Conservation (phyloP, 1,139 yeast species). For the Saccharomyces hybrid region DNA sequence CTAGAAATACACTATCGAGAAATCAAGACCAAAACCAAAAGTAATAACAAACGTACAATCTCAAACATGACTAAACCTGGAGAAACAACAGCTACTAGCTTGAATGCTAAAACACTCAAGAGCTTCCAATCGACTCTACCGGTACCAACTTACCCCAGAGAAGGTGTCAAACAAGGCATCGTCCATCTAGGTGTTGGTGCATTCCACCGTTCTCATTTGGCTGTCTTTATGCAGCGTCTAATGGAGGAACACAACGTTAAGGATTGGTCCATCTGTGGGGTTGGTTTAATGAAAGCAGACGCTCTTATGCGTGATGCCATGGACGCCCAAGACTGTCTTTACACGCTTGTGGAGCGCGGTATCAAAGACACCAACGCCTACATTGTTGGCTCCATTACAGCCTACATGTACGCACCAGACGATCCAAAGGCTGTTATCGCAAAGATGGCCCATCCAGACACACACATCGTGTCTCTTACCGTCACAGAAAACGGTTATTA, state of each 20-base stretch:
- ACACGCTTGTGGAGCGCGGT: constrained; percentile 7
- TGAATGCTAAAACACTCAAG: background rate
- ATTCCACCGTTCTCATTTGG: constrained; percentile 7
- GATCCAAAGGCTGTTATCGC: constrained; percentile 2
- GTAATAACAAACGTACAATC: no score
- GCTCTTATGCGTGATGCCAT: constrained; percentile 7
- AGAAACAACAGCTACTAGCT: background rate
- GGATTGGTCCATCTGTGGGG: constrained; percentile 9
- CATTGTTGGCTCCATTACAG: background rate
- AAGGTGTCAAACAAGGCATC: constrained; percentile 7
- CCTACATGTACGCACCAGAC: constrained; percentile 9
- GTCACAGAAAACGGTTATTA: constrained; percentile 3
- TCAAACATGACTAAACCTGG: background rate
- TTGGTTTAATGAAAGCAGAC: constrained; percentile 6
- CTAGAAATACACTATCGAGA: no score
- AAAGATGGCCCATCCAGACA: background rate
- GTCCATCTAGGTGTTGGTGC: constrained; percentile 9
- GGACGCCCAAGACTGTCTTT: constrained; percentile 6
- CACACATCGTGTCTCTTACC: background rate
- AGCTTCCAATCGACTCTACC: background rate
- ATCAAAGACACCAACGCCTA: constrained; percentile 3
- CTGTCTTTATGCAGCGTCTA: constrained; percentile 10
- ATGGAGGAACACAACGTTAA: constrained; percentile 6
- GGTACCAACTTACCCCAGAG: constrained; percentile 8
- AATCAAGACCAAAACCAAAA: no score